Percentiles rank a stretch among this genome's conserved stretches.
These are phyloP conservation scores for Diaporthe vaccinii DNA, from an alignment of 2,329 filamentous ascomycete genomes.

Conservation along the genomic window DNA sequence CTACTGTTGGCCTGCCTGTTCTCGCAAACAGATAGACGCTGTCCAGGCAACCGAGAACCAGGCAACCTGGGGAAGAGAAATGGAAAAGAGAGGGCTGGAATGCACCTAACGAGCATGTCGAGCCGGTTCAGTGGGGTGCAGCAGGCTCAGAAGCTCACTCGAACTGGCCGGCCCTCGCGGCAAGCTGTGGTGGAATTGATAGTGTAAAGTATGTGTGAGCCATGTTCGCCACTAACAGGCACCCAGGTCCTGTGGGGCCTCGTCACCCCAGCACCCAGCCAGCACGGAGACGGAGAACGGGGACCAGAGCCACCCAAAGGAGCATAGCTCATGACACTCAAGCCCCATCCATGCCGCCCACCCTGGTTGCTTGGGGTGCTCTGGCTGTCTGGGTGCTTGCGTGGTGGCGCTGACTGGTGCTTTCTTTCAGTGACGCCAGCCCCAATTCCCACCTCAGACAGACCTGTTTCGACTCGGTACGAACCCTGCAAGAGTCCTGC, in stretches of 20 bases:
- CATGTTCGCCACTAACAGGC: constrained; percentile 3
- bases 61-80: neutral
- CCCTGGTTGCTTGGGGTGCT: constrained; percentile 5
- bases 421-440: constrained; percentile 31
- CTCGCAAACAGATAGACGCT: neutral
- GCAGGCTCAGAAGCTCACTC: neutral
- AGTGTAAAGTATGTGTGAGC: neutral
- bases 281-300: constrained; percentile 19
- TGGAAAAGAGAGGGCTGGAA: constrained; percentile 31
- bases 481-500: constrained; percentile 34
- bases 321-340: neutral
- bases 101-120: neutral
- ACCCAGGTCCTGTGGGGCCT: constrained; percentile 17
- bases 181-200: neutral
- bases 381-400: constrained; percentile 12
- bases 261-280: constrained; percentile 30
- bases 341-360: constrained; percentile 21
- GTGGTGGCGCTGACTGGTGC: constrained; percentile 29
- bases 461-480: constrained; percentile 34
- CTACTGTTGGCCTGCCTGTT: constrained; percentile 5
- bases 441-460: constrained; percentile 33
- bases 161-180: neutral
- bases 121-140: constrained; percentile 14
- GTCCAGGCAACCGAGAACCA: constrained; percentile 14
- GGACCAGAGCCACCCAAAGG: neutral